A percentile compares a stretch with the other conserved stretches of the same genome.
phyloP scores from a whole-genome alignment of 345 rosid species.

The Salix caprea region DNA sequence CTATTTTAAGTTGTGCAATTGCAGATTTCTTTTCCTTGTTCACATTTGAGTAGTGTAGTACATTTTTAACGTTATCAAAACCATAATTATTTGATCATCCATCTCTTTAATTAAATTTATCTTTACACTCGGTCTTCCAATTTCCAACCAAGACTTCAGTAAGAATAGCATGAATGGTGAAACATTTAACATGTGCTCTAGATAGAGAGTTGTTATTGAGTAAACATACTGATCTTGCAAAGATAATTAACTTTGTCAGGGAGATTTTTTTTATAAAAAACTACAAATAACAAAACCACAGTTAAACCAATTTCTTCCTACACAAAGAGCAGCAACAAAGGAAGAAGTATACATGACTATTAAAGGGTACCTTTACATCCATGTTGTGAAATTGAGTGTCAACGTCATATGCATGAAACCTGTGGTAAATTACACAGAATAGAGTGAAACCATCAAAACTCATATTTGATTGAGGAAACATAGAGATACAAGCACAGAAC shows the following conservation, averaged over 20 bases:
- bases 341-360: background rate
- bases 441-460: constrained; percentile 9
- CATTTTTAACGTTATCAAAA: background rate
- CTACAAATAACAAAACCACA: background rate
- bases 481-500: constrained; percentile 21
- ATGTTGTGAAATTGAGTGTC: constrained; percentile 70
- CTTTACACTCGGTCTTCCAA: background rate
- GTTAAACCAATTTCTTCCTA: background rate
- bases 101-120: background rate
- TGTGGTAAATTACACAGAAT: constrained; percentile 23
- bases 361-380: constrained; percentile 53
- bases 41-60: background rate
- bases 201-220: background rate
- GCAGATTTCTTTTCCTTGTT: background rate
- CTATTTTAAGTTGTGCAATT: background rate
- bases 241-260: background rate
- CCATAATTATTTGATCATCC: background rate
- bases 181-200: background rate
- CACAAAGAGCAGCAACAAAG: background rate
- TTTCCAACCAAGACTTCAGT: background rate
- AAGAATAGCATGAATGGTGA: background rate
- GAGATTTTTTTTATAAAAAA: too few relatives aligned
- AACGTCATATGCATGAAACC: constrained; percentile 75
- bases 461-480: constrained; percentile 2
- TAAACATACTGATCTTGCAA: background rate